These are phyloP conservation scores for Euphorbia schlechtendalii DNA, from an alignment of 441 rosid species.

Conservation along the genomic window DNA sequence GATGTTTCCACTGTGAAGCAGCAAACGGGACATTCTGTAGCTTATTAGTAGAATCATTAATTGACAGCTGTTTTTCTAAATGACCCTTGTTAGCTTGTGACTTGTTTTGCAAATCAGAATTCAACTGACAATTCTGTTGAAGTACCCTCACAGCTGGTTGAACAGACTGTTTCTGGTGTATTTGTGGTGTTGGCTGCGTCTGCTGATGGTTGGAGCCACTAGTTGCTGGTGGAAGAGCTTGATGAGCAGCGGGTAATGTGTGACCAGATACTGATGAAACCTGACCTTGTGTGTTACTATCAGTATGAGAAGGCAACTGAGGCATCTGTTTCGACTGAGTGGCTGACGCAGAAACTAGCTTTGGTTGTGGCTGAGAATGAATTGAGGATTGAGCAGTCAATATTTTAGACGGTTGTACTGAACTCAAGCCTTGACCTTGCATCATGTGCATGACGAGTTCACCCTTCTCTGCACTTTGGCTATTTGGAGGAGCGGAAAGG, in stretches of 20 bases:
- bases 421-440: constrained; percentile 56
- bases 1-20: constrained; percentile 48
- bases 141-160: constrained; percentile 42
- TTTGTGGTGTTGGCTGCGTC: constrained; percentile 30
- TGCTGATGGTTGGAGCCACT: constrained; percentile 58
- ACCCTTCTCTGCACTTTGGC: constrained; percentile 54
- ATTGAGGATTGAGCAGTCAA: constrained; percentile 47
- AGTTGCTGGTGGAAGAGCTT: constrained; percentile 38
- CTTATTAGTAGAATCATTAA: constrained; percentile 39
- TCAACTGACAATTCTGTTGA: constrained; percentile 51
- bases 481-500: constrained; percentile 45
- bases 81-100: constrained; percentile 52
- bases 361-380: constrained; percentile 52
- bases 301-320: constrained; percentile 57
- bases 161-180: constrained; percentile 57
- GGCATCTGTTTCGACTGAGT: constrained; percentile 57
- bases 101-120: constrained; percentile 44
- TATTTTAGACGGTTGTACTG: constrained; percentile 61
- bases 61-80: constrained; percentile 42
- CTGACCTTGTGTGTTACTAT: constrained; percentile 54
- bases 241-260: too few species aligned
- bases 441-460: too few species aligned
- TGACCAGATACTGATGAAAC: constrained; percentile 44
- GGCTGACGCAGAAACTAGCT: too few species aligned
- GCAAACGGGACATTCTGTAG: constrained; percentile 33